Conservation (phyloP, 1,284 basidiomycete species). For the Apiotrichum porosum region DNA sequence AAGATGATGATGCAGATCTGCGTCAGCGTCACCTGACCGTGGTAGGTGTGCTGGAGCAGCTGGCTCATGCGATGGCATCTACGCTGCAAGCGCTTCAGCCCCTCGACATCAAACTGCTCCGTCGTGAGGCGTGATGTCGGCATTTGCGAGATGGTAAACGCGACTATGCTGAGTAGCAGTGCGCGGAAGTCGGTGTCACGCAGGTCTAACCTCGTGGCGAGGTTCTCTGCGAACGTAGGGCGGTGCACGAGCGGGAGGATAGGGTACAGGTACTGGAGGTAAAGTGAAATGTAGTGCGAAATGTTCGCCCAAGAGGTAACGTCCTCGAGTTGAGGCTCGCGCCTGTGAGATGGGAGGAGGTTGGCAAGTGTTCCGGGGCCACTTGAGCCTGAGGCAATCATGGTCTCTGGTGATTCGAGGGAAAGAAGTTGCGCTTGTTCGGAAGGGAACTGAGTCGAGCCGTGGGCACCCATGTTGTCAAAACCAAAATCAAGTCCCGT, state of each 20-base stretch:
- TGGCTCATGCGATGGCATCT: conserved; percentile 43
- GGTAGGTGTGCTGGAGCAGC: conserved; percentile 40
- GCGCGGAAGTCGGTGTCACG: conserved; percentile 46
- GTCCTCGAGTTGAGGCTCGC: conserved; percentile 42
- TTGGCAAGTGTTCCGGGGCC: background rate
- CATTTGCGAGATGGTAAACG: conserved; percentile 47
- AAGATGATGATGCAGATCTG: conserved; percentile 47
- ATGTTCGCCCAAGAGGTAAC: conserved; percentile 46
- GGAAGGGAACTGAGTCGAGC: conserved; percentile 17
- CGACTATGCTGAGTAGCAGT: conserved; percentile 44
- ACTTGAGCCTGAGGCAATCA: conserved; percentile 1
- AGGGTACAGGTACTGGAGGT: conserved; percentile 45
- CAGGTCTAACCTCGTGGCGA: conserved; percentile 43
- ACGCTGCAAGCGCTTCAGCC: conserved; percentile 43
- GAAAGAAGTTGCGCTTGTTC: conserved; percentile 41
- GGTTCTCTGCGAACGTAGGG: conserved; percentile 44
- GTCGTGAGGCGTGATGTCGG: conserved; percentile 42
- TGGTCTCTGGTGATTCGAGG: conserved; percentile 32
- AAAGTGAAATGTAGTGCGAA: conserved; percentile 45
- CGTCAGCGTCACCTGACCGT: conserved; percentile 40
- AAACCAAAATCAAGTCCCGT: conserved; percentile 9
- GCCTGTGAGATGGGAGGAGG: background rate
- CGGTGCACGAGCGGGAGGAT: conserved; percentile 46
- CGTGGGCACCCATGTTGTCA: conserved; percentile 3
- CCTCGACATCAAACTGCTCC: conserved; percentile 43